Conservation (phyloP, 2,329 filamentous ascomycete genomes). For the Exophiala phaeomuriformis region DNA sequence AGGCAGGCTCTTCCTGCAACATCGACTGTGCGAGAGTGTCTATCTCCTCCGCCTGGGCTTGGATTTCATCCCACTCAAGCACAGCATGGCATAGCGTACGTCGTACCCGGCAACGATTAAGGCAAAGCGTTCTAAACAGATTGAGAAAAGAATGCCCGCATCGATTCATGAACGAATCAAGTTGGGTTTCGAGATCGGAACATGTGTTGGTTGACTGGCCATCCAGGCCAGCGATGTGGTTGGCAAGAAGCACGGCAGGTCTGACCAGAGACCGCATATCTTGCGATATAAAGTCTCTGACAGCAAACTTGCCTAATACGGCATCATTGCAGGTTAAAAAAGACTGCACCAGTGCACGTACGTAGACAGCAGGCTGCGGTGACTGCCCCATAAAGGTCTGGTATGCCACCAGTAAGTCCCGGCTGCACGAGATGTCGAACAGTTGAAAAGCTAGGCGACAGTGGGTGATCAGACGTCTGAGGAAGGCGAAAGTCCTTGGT, state of each 20-base stretch:
- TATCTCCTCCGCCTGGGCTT: constrained; percentile 67
- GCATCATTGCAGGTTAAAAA: constrained; percentile 67
- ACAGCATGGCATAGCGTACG: constrained; percentile 81
- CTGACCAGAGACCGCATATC: constrained; percentile 74
- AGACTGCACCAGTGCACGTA: constrained; percentile 70
- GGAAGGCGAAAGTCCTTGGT: constrained; percentile 61
- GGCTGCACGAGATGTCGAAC: constrained; percentile 36
- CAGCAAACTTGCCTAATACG: constrained; percentile 59
- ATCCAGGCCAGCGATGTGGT: constrained; percentile 66
- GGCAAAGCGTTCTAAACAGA: constrained; percentile 72
- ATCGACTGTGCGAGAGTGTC: constrained; percentile 60
- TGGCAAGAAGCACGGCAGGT: constrained; percentile 62
- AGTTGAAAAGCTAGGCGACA: constrained; percentile 61
- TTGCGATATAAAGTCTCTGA: constrained; percentile 69
- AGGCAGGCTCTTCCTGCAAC: constrained; percentile 54
- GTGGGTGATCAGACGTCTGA: constrained; percentile 65
- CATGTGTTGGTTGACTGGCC: constrained; percentile 68
- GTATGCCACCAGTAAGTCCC: constrained; percentile 53
- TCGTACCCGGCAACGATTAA: constrained; percentile 85
- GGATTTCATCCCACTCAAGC: constrained; percentile 73
- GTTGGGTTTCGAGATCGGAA: constrained; percentile 62
- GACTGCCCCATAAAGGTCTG: constrained; percentile 68
- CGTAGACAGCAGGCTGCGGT: constrained; percentile 75
- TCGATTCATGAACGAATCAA: constrained; percentile 59
- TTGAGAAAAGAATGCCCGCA: constrained; percentile 67